Base-by-base conservation (phyloP, 805 yeast species). In the Pichia heedii region DNA sequence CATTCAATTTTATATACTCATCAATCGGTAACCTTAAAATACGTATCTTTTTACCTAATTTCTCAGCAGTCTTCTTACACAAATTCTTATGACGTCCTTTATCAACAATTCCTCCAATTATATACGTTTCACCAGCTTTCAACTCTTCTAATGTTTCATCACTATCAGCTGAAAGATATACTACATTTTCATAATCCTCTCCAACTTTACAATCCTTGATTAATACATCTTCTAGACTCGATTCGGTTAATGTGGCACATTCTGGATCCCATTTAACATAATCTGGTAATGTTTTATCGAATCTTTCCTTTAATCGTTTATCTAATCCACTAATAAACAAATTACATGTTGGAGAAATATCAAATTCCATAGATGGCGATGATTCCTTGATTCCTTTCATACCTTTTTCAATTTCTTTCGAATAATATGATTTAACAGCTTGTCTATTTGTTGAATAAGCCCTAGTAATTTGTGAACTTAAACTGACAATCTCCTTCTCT, bases 91-190 rank as follows among this genome's bases (percentile, higher is more conserved):
- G 81, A 53, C 97, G 74, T 47, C 94, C 94, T 61, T 90, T 90
- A 61, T 90, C 98, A 3, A 90, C 97, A 44, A 90, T 90, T 0
- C 97, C 98, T 10, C 98, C 98, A 40, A 90, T 79, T 36, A 90
- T 77, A 53, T 90, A 90, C 0, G 94, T 84, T 58, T 71, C 68
- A 3, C 81, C 84, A 5, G 78, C 76, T 48, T 81, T 78, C 42
- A 90, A 66, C 22, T 68, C 74, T 11, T 73, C 76, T 30, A 93
- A 54, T 20, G 69, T 76, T 8, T 81, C 83, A 9, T 80, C 84
- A 0, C 96, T 81, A 54, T 90, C 98, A 0, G 97, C 94, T 0
- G 95, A 81, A 32, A 90, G 65, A 55, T 93, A 90, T 0, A 86
- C 72, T 34, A 66, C 68, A 32, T 73, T 72, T 2, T 65, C 52